Conservation (phyloP, 139 green algal species). For the Volvox africanus region DNA sequence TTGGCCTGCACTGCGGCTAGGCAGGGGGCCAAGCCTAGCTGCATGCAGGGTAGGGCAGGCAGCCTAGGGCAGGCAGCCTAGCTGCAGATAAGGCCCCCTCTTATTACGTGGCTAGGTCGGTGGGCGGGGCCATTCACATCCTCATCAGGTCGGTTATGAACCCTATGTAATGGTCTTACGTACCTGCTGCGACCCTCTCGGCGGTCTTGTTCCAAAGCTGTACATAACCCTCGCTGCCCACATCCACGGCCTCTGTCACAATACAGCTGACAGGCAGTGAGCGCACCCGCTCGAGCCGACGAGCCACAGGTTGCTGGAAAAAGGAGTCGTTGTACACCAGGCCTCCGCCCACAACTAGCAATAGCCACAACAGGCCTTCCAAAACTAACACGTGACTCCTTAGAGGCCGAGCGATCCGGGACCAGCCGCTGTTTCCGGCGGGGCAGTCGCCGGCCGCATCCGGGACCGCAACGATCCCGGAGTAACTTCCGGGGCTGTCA, state of each 20-base stretch:
- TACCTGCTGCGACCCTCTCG: constrained; percentile 30
- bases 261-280: constrained; percentile 12
- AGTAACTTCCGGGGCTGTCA: background rate
- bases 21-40: no score
- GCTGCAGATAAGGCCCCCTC: no score
- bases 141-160: background rate
- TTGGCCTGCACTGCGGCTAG: no score
- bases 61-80: no score
- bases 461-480: no score
- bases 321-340: constrained; percentile 18
- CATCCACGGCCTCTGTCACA: background rate
- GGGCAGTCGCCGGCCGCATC: no score
- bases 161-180: no score
- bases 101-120: no score
- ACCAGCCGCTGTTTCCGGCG: background rate
- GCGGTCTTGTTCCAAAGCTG: constrained; percentile 36
- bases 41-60: no score
- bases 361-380: background rate
- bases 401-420: background rate
- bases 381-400: background rate
- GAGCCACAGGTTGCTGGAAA: background rate
- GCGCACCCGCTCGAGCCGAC: background rate
- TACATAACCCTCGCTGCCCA: constrained; percentile 35
- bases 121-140: no score
- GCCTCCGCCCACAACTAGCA: constrained; percentile 11